Conservation (phyloP, 768 basidiomycete species). For the Galerina sulciceps region DNA sequence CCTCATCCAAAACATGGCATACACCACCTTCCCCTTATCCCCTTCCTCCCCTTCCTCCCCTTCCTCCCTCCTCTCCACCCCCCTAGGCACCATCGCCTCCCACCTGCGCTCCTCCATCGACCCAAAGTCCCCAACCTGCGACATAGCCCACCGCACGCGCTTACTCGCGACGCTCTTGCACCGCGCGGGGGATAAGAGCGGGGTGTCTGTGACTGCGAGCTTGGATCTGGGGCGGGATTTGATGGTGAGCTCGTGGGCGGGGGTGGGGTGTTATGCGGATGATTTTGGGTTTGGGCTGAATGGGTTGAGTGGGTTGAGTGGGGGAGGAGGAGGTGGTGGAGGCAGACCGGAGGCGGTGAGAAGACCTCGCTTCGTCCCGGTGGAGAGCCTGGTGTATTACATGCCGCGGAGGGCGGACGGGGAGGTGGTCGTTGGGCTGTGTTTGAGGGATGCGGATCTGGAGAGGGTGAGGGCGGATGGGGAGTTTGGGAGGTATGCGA, state of each 20-base stretch:
- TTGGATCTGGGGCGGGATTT: slow-evolving; percentile 22
- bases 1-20: slow-evolving; percentile 29
- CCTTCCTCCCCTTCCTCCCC: slow-evolving; percentile 15
- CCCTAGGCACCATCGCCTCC: slow-evolving; percentile 25
- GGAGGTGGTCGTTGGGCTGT: slow-evolving; percentile 22
- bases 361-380: slow-evolving; percentile 25
- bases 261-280: slow-evolving; percentile 23
- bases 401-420: slow-evolving; percentile 26
- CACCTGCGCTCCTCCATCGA: slow-evolving; percentile 25
- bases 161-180: slow-evolving; percentile 24
- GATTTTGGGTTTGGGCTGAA: slow-evolving; percentile 23
- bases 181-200: slow-evolving; percentile 17
- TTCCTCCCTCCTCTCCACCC: slow-evolving; percentile 17
- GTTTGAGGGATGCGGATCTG: slow-evolving; percentile 32
- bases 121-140: slow-evolving; percentile 17
- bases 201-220: slow-evolving; percentile 17
- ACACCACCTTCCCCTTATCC: slow-evolving; percentile 18
- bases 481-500: slow-evolving; percentile 22
- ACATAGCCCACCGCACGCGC: slow-evolving; percentile 20
- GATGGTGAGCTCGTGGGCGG: slow-evolving; percentile 33
- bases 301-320: too few relatives aligned
- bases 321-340: too few relatives aligned
- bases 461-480: slow-evolving; percentile 25
- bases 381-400: slow-evolving; percentile 31
- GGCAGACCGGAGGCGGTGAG: slow-evolving; percentile 29